These are phyloP conservation scores for Malania oleifera DNA, from an alignment of 164 flowering plant species.

Conservation along the genomic window DNA sequence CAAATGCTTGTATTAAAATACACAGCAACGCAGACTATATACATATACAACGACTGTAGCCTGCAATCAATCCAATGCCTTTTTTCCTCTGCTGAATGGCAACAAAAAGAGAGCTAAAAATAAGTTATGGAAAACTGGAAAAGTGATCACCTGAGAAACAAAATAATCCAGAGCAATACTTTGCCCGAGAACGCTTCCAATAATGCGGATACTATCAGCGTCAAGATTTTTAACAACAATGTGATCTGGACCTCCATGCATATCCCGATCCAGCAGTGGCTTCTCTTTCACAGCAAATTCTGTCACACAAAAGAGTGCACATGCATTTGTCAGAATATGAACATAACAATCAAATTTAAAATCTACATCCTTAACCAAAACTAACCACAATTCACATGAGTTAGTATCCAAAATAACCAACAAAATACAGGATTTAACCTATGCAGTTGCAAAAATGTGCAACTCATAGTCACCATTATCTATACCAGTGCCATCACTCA, in stretches of 20 bases:
- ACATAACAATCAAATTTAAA: not conserved
- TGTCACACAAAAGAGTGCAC: slow-evolving; percentile 11
- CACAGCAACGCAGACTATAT: too few relatives aligned
- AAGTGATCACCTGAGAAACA: slow-evolving; percentile 67
- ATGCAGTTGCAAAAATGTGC: too few relatives aligned
- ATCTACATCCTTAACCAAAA: not conserved
- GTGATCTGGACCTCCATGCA: slow-evolving; percentile 84
- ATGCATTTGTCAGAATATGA: not conserved
- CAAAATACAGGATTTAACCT: too few relatives aligned
- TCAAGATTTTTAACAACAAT: slow-evolving; percentile 67
- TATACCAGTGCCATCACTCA: too few relatives aligned
- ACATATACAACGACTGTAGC: not conserved
- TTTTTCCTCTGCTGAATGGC: not conserved
- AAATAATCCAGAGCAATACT: slow-evolving; percentile 85
- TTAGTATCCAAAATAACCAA: too few relatives aligned
- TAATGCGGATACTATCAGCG: slow-evolving; percentile 67
- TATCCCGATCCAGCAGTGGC: slow-evolving; percentile 52
- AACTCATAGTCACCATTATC: too few relatives aligned
- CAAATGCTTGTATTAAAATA: too few relatives aligned
- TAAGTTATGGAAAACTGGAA: not conserved
- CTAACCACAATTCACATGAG: not conserved
- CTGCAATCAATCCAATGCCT: not conserved
- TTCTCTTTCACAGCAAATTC: slow-evolving; percentile 77
- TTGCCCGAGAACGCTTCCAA: slow-evolving; percentile 90
- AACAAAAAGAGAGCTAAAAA: too few relatives aligned